Evolutionary conservation across 441 rosid genomes (phyloP).

Genomic region (Mallotus repandus): DNA sequence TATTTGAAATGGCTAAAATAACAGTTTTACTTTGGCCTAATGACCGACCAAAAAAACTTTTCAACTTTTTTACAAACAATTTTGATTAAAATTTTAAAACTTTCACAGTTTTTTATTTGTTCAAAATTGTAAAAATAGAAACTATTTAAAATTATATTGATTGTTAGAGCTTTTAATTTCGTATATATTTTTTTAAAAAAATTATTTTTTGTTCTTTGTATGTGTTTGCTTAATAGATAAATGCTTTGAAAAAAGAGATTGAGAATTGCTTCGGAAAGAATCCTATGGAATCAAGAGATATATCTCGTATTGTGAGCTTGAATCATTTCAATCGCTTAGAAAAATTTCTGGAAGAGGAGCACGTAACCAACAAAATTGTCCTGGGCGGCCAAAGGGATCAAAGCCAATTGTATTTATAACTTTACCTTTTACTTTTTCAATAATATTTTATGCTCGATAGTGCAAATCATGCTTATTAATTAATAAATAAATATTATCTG

Average conservation of each 20-base stretch:
- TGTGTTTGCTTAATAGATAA: slow-evolving; percentile 38
- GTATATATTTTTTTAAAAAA: no score
- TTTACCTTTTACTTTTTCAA: slow-evolving; percentile 16
- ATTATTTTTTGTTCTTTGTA: not conserved
- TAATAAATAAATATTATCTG: no score
- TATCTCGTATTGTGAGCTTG: slow-evolving; percentile 68
- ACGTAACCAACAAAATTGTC: slow-evolving; percentile 62
- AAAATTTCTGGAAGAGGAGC: slow-evolving; percentile 66
- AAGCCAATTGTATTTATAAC: slow-evolving; percentile 42
- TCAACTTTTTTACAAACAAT: no score
- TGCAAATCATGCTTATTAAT: not conserved
- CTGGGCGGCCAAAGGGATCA: slow-evolving; percentile 73
- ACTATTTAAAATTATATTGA: no score
- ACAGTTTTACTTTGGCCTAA: no score
- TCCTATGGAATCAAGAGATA: slow-evolving; percentile 70
- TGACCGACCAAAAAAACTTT: no score
- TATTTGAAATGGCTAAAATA: no score
- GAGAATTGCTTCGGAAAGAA: slow-evolving; percentile 64
- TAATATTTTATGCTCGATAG: not conserved
- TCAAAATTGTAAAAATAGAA: no score
- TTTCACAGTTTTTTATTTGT: no score
- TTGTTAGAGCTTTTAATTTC: not conserved
- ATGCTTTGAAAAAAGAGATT: slow-evolving; percentile 51
- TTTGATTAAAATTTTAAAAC: no score
- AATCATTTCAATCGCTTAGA: slow-evolving; percentile 63